A percentile compares a stretch with the other conserved stretches of the same genome.
Evolutionary conservation across 495 filamentous ascomycete genomes (phyloP).

Genomic region (Penicilliopsis zonata): DNA sequence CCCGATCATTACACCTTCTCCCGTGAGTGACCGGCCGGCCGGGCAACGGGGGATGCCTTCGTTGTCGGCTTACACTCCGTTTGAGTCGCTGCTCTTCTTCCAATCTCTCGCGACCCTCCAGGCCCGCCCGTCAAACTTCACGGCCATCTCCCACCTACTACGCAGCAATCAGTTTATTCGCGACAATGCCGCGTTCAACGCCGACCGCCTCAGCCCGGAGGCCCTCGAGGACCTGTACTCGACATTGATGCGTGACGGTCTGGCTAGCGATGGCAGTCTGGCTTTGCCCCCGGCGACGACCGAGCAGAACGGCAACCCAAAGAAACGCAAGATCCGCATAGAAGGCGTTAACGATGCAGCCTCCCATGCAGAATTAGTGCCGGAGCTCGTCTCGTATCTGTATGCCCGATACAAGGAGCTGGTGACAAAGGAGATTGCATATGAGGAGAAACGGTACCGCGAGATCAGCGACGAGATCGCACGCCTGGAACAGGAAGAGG

Average conservation of each 20-base stretch:
- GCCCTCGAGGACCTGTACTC: conserved; percentile 67
- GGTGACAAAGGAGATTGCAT: conserved; percentile 54
- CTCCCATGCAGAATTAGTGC: conserved; percentile 54
- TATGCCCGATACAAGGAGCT: conserved; percentile 63
- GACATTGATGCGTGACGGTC: conserved; percentile 63
- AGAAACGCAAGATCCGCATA: conserved; percentile 60
- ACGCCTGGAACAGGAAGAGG: conserved; percentile 50
- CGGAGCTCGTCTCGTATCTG: conserved; percentile 54
- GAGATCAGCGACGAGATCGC: conserved; percentile 53
- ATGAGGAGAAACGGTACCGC: conserved; percentile 59
- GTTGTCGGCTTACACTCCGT: conserved; percentile 61
- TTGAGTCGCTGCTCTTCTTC: conserved; percentile 84
- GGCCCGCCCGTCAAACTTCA: conserved; percentile 51
- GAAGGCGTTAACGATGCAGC: conserved; percentile 44
- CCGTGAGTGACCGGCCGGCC: conserved; percentile 31
- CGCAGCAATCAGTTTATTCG: conserved; percentile 57
- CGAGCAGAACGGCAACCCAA: conserved; percentile 35
- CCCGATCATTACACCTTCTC: conserved; percentile 23
- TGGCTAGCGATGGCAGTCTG: conserved; percentile 18
- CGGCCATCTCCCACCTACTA: conserved; percentile 59
- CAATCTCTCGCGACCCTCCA: conserved; percentile 65
- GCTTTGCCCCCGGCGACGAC: conserved; percentile 4
- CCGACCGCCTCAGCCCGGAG: conserved; percentile 62
- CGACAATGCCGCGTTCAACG: conserved; percentile 55
- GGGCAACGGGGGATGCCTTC: conserved; percentile 42